phyloP scores from a whole-genome alignment of 257 asterid species.

The Craterostigma plantagineum region DNA sequence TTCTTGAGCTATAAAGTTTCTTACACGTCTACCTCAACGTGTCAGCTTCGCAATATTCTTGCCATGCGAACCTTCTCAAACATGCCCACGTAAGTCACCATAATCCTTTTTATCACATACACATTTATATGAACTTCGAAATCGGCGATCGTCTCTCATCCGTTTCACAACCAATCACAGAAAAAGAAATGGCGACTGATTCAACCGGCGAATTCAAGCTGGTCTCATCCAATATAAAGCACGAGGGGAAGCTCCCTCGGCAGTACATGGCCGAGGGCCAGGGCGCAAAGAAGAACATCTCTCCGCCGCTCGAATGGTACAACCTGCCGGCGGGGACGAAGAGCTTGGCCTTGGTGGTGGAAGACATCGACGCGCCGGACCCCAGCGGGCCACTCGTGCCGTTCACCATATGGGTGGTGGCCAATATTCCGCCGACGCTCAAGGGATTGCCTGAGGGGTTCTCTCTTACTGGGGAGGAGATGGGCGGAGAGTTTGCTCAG shows the following conservation, averaged over 20 bases:
- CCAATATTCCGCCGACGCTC: conserved; percentile 46
- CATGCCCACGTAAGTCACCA: too few species aligned
- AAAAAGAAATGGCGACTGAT: conserved; percentile 27
- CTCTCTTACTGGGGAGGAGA: conserved; percentile 36
- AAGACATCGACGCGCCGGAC: conserved; percentile 71
- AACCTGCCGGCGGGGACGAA: conserved; percentile 49
- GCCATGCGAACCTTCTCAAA: too few species aligned
- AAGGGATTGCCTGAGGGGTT: conserved; percentile 84
- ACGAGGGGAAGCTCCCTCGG: conserved; percentile 51
- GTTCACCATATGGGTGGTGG: conserved; percentile 59
- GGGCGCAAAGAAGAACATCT: conserved; percentile 42
- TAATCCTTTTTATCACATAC: too few species aligned
- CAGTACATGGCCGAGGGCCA: conserved; percentile 76
- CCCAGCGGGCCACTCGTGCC: conserved; percentile 44
- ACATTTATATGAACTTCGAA: too few species aligned
- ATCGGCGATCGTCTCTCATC: too few species aligned
- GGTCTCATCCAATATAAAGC: conserved; percentile 23
- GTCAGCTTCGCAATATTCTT: too few species aligned
- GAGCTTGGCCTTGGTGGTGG: conserved; percentile 42
- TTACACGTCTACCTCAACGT: too few species aligned
- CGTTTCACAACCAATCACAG: too few species aligned
- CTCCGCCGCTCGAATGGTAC: conserved; percentile 85
- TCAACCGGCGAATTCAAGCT: conserved; percentile 50
- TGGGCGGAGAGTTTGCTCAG: conserved; percentile 27
- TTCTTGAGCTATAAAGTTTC: too few species aligned